Percentiles rank a stretch among this genome's conserved stretches.
phyloP scores from a whole-genome alignment of 305 asterid genomes.

The Solanum hybrid region DNA sequence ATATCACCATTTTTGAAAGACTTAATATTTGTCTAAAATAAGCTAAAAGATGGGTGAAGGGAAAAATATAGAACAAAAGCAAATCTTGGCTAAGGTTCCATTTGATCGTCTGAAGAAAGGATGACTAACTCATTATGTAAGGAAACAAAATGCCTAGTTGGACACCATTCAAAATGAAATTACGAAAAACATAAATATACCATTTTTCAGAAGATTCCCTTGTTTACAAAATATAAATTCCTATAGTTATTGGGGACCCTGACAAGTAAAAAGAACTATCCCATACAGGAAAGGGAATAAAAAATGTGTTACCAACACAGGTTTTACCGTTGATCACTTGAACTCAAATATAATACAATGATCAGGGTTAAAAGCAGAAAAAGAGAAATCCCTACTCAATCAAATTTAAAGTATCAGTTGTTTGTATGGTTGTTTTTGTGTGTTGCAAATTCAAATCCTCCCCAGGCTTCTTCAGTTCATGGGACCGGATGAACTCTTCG shows the following conservation, averaged over 20 bases:
- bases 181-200: not conserved
- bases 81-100: not conserved
- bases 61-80: not conserved
- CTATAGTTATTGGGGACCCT: not conserved
- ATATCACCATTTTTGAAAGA: not conserved
- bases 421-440: slow-evolving; percentile 53
- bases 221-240: not conserved
- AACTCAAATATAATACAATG: slow-evolving; percentile 39
- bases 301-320: not conserved
- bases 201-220: not conserved
- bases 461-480: slow-evolving; percentile 32
- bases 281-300: not conserved
- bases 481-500: slow-evolving; percentile 61
- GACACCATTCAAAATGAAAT: not conserved
- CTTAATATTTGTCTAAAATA: not conserved
- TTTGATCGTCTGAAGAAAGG: not conserved
- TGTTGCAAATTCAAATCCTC: slow-evolving; percentile 34
- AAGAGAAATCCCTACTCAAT: slow-evolving; percentile 38
- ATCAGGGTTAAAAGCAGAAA: not conserved
- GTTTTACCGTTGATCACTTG: not conserved
- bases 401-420: slow-evolving; percentile 48
- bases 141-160: not conserved
- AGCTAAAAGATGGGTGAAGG: not conserved
- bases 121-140: not conserved
- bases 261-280: not conserved